Base-by-base conservation (phyloP, 1,284 basidiomycete genomes). In the Blastosporella zonata region DNA sequence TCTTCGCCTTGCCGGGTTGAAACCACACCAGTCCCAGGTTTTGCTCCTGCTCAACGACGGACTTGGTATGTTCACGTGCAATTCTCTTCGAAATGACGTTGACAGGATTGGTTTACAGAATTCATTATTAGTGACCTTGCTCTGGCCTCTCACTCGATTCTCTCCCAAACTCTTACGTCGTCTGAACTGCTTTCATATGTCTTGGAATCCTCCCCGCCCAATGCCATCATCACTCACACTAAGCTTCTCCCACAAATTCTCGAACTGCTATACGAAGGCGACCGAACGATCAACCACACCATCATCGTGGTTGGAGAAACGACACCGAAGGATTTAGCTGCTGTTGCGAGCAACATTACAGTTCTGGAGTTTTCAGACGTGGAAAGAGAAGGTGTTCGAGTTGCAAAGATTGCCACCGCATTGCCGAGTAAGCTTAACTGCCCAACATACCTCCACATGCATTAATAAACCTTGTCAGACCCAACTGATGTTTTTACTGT, bases 121-220 rank as follows among this genome's bases (percentile, higher is more conserved):
- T 90, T 88, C 57, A 57, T 91, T 54, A 75, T 90, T 43, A 73
- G 79, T 18, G 89, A 91, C 65, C 71, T 91, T 22, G 88, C 88
- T 3, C 73, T 91, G 28, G 81, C 86, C 3, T 79, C 81, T 1
- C 74, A 83, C 56, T 83, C 82, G 6, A 81, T 91, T 45, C 71
- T 79, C 2, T 87, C 89, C 0, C 74, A 86, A 56, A 90, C 87
- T 1, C 67, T 90, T 36, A 69, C 79, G 15, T 78, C 81, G 0
- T 65, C 75, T 6, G 72, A 70, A 10, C 64, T 90, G 9, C 72
- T 91, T 36, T 70, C 79, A 0, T 66, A 71, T 4, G 76, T 87
- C 20, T 68, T 91, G 3, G 82, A 87, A 23, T 67, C 67, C 1
- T 80, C 88, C 54, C 73, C 78, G 0, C 84, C 84, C 6, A 76